Evolutionary conservation across 164 flowering plant species (phyloP), one percentile per base, ranked within the genome.

Genomic region (Brasenia schreberi): DNA sequence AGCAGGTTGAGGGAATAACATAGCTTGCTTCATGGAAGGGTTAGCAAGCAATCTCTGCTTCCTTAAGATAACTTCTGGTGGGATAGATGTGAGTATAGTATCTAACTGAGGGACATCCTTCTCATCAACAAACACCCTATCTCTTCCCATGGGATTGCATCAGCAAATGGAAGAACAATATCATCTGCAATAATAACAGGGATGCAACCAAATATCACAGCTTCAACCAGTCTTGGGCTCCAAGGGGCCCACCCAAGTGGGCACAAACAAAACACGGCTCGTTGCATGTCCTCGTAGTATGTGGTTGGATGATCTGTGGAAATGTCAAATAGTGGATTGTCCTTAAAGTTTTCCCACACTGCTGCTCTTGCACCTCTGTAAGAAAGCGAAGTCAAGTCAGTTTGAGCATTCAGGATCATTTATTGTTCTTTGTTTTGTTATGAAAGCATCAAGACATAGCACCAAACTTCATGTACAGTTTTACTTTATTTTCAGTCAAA

Each of bases 201-300:
- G 61, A 93, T 90, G 80, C 97, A 93, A 1, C 98, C 98, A 68
- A 93, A 93, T 61, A 93, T 84, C 61, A 93, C 98, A 2, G 85
- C 98, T 74, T 93, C 98, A 3, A 93, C 98, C 70, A 93, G 67
- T 73, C 98, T 82, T 0, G 98, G 98, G 75, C 97, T 93, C 98
- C 98, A 93, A 6, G 98, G 98, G 5, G 98, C 97, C 97, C 98
- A 93, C 18, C 98, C 98, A 7, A 90, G 84, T 0, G 98, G 98
- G 65, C 98, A 93, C 74, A 93, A 70, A 70, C 98, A 93, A 68
- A 93, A 93, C 10, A 93, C 78, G 10, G 98, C 97, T 65, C 98
- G 77, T 67, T 93, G 98, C 98, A 93, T 93, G 81, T 90, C 98
- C 73, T 90, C 97, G 18, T 93, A 93, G 71, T 93, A 93, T 5